Percentiles rank a stretch among this genome's conserved stretches.
Conservation (phyloP, 139 green algal genomes). For the Dunaliella primolecta region DNA sequence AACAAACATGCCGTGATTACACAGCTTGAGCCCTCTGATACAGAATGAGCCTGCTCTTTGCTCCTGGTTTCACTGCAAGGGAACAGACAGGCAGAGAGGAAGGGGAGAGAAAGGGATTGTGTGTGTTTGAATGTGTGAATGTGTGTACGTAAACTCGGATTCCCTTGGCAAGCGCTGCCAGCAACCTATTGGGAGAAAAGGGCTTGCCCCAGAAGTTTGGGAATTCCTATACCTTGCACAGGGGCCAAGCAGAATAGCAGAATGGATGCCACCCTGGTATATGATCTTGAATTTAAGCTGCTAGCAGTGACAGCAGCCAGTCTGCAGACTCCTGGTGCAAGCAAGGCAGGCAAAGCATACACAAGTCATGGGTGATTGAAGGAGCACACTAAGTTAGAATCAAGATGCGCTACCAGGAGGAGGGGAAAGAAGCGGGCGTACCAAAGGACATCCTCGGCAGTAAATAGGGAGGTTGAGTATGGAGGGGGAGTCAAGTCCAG, state of each 20-base stretch:
- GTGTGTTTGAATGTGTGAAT: too few species aligned
- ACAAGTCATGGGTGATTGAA: not conserved
- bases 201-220: too few species aligned
- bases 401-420: too few species aligned
- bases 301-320: not conserved
- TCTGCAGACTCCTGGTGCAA: not conserved
- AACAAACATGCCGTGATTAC: too few species aligned
- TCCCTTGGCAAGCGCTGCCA: too few species aligned
- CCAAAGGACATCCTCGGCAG: constrained; percentile 3
- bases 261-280: not conserved
- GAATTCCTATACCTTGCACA: too few species aligned
- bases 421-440: not conserved
- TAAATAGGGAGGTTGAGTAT: not conserved
- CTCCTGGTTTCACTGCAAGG: not conserved
- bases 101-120: not conserved
- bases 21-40: not conserved
- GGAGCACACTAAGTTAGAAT: not conserved
- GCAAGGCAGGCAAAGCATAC: not conserved
- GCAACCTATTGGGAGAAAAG: too few species aligned
- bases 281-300: not conserved
- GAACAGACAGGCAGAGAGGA: not conserved
- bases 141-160: too few species aligned
- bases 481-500: not conserved
- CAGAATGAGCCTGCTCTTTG: not conserved
- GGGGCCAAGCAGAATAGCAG: too few species aligned